Evolutionary conservation across 768 basidiomycete genomes (phyloP).

Genomic region (Pisolithus microcarpus): DNA sequence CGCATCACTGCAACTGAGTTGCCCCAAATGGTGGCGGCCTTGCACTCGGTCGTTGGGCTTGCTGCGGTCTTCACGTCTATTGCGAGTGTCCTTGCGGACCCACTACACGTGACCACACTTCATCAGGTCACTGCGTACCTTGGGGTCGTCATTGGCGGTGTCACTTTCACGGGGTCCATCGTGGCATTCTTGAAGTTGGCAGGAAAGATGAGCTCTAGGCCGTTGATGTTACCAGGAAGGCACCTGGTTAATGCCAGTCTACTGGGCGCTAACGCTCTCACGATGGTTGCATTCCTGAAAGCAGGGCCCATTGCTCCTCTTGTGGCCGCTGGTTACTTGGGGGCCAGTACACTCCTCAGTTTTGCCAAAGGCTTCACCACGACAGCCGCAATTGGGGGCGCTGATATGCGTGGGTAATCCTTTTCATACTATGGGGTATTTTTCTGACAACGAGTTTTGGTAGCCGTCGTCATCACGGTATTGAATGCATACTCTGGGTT

Average conservation of each 20-base stretch:
- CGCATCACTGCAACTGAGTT: constrained; percentile 84
- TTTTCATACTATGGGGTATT: constrained; percentile 3
- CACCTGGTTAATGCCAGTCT: constrained; percentile 69
- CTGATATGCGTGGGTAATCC: constrained; percentile 75
- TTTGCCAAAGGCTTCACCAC: constrained; percentile 85
- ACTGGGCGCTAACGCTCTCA: constrained; percentile 62
- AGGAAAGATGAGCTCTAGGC: constrained; percentile 70
- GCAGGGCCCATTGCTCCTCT: constrained; percentile 63
- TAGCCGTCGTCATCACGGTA: constrained; percentile 87
- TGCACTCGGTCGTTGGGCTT: constrained; percentile 86
- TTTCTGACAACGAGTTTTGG: constrained; percentile 1
- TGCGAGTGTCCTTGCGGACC: constrained; percentile 69
- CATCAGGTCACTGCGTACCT: constrained; percentile 83
- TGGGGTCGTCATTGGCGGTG: constrained; percentile 78
- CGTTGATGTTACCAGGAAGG: constrained; percentile 66
- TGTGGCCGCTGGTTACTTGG: constrained; percentile 72
- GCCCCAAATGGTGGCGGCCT: constrained; percentile 74
- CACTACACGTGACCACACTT: constrained; percentile 59
- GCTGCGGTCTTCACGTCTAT: constrained; percentile 85
- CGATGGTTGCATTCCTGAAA: constrained; percentile 73
- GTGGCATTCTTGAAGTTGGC: constrained; percentile 87
- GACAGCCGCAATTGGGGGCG: constrained; percentile 87
- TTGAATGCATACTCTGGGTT: constrained; percentile 89
- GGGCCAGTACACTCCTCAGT: constrained; percentile 65
- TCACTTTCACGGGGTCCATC: constrained; percentile 86